phyloP scores from a whole-genome alignment of 352 stramenopile species.

The Phytophthora europaea region DNA sequence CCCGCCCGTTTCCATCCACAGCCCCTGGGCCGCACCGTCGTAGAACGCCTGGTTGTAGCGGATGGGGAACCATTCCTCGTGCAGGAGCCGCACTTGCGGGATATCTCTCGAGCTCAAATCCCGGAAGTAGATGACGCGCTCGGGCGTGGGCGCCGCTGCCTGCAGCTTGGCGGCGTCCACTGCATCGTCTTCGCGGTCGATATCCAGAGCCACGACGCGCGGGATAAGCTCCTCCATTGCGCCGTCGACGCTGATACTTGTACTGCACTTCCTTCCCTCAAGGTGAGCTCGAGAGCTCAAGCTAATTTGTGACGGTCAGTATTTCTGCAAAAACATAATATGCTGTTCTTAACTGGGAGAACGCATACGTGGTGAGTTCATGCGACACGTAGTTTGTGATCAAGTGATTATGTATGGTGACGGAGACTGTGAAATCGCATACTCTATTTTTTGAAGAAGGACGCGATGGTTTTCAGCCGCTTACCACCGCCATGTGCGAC shows the following conservation, averaged over 20 bases:
- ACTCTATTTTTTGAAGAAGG: constrained; percentile 78
- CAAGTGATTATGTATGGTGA: background rate
- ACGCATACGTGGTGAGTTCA: constrained; percentile 11
- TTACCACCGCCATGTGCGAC: constrained; percentile 52
- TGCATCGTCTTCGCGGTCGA: constrained; percentile 17
- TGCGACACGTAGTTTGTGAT: background rate
- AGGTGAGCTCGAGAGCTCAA: background rate
- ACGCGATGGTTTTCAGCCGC: constrained; percentile 66
- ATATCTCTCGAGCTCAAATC: constrained; percentile 87
- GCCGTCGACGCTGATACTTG: constrained; percentile 9
- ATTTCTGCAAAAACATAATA: background rate
- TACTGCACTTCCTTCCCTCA: background rate
- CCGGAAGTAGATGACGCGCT: constrained; percentile 76
- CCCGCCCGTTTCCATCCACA: constrained; percentile 90
- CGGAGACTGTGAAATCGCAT: constrained; percentile 20
- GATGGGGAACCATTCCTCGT: constrained; percentile 98
- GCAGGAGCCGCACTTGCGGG: constrained; percentile 90
- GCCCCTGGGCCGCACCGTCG: constrained; percentile 85
- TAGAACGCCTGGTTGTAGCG: constrained; percentile 97
- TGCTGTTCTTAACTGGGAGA: constrained; percentile 25
- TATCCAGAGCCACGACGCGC: constrained; percentile 33
- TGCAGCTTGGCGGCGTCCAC: constrained; percentile 12
- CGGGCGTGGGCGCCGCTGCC: constrained; percentile 6
- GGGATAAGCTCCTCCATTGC: constrained; percentile 22
- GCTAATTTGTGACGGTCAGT: background rate